These are phyloP conservation scores for Triticum turgidum DNA, from an alignment of 176 grass and related monocot species.

Conservation along the genomic window DNA sequence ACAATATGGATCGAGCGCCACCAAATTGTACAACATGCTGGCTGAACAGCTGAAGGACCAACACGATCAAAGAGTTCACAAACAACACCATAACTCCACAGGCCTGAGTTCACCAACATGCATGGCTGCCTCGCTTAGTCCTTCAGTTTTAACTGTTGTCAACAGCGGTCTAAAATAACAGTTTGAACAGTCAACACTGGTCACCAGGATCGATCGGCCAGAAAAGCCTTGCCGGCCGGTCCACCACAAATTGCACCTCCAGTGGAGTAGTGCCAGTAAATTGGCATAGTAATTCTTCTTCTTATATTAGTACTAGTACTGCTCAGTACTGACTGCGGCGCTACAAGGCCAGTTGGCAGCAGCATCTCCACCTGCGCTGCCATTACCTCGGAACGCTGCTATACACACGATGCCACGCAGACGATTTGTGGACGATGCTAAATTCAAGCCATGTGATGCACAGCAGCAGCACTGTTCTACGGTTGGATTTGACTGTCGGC, in stretches of 20 bases:
- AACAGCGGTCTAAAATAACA: not conserved
- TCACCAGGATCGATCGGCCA: not conserved
- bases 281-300: not conserved
- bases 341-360: slow-evolving; percentile 26
- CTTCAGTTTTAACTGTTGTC: not conserved
- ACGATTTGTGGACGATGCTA: no score
- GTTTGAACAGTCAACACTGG: not conserved
- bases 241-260: not conserved
- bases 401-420: no score
- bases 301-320: not conserved
- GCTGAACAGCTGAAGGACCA: not conserved
- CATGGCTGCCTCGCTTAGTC: not conserved
- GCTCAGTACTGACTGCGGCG: not conserved
- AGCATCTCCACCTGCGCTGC: slow-evolving; percentile 15
- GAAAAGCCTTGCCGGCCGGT: not conserved
- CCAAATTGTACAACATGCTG: not conserved
- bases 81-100: not conserved
- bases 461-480: no score
- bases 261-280: not conserved
- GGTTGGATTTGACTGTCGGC: no score
- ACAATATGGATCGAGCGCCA: not conserved
- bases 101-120: not conserved
- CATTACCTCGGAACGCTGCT: not conserved
- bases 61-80: not conserved
- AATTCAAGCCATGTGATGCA: no score